Conservation (phyloP, 2,329 filamentous ascomycete genomes). For the Alternaria ethzedia region DNA sequence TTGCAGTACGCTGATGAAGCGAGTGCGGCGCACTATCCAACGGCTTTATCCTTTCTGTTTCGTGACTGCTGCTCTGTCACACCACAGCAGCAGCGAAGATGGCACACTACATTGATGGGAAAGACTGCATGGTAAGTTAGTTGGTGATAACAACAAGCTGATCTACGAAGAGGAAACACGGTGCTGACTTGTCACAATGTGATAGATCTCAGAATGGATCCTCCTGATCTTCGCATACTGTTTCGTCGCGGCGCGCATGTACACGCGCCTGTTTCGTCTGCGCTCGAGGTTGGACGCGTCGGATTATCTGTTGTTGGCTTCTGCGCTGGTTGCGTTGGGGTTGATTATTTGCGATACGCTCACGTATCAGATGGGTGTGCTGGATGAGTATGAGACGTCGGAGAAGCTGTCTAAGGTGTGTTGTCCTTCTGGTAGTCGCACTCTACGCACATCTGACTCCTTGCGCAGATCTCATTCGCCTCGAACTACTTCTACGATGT, state of each 20-base stretch:
- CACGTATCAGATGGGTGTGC: conserved; percentile 15
- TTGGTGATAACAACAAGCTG: neutral
- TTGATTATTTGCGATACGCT: conserved; percentile 27
- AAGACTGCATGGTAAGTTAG: conserved; percentile 23
- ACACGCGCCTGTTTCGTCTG: conserved; percentile 20
- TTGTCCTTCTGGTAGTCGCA: neutral
- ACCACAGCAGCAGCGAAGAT: conserved; percentile 5
- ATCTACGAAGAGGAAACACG: neutral
- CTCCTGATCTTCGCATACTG: conserved; percentile 22
- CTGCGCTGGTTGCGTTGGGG: conserved; percentile 11
- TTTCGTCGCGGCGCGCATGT: conserved; percentile 26
- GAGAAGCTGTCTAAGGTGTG: conserved; percentile 27
- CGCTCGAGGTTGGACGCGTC: conserved; percentile 23
- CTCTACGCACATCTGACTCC: neutral
- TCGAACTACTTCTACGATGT: conserved; percentile 36
- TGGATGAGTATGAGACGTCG: conserved; percentile 25
- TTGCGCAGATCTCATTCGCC: conserved; percentile 25
- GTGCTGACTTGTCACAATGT: neutral
- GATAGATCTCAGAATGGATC: conserved; percentile 30
- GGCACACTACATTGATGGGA: conserved; percentile 23
- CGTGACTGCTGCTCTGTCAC: neutral
- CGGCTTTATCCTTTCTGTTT: conserved; percentile 1
- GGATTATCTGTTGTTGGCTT: conserved; percentile 23
- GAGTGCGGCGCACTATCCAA: conserved; percentile 3
- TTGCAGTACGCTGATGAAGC: conserved; percentile 2